Conservation (phyloP, 345 rosid species). For the Noccaea caerulescens region DNA sequence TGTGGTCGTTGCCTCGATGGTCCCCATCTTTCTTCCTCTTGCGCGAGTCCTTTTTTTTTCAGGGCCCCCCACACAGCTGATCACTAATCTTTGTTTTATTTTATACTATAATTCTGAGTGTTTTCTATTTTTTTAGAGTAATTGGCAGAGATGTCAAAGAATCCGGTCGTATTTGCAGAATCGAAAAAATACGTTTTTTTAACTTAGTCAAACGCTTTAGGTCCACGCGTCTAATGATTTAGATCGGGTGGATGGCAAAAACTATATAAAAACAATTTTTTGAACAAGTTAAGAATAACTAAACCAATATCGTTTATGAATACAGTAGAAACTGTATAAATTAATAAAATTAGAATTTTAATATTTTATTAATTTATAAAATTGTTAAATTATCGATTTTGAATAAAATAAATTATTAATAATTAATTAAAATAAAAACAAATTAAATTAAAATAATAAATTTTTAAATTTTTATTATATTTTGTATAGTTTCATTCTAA, state of each 20-base stretch:
- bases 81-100: background rate
- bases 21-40: background rate
- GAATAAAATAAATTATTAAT: too few species aligned
- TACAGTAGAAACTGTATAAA: too few species aligned
- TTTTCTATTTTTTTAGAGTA: background rate
- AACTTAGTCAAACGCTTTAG: slow-evolving; percentile 15
- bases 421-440: too few species aligned
- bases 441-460: too few species aligned
- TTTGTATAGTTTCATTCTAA: too few species aligned
- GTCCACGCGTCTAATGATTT: slow-evolving; percentile 3
- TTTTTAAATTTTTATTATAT: too few species aligned
- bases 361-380: too few species aligned
- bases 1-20: slow-evolving; percentile 38
- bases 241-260: background rate
- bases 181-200: too few species aligned
- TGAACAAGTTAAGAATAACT: background rate
- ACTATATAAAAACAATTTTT: background rate
- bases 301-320: background rate
- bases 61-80: background rate
- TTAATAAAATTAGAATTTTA: too few species aligned
- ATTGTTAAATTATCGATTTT: too few species aligned
- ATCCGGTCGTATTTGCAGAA: too few species aligned
- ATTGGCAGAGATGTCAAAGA: too few species aligned
- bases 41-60: background rate
- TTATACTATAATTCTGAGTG: background rate